A percentile compares a stretch with the other conserved stretches of the same genome.
Conservation (phyloP, 495 filamentous ascomycete genomes). For the Podospora fimiseda region DNA sequence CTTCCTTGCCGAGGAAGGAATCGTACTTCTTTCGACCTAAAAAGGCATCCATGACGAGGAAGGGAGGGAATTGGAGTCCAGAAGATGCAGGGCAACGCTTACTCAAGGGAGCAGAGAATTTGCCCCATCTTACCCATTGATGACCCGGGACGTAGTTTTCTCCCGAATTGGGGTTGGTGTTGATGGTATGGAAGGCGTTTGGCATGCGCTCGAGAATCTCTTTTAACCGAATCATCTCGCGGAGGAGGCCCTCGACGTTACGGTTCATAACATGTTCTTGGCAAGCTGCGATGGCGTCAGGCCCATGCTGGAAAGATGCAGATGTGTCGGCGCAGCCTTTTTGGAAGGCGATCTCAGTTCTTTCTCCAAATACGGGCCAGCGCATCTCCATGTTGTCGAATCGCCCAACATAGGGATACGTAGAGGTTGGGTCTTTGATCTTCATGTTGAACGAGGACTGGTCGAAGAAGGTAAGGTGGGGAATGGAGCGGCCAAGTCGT, state of each 20-base stretch:
- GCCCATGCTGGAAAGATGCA: conserved; percentile 40
- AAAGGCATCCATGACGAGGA: conserved; percentile 49
- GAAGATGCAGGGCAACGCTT: conserved; percentile 48
- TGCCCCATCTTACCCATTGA: conserved; percentile 40
- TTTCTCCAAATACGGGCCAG: conserved; percentile 48
- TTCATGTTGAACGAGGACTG: conserved; percentile 48
- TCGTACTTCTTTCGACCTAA: conserved; percentile 44
- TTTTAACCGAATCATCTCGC: conserved; percentile 42
- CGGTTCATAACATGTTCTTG: conserved; percentile 48
- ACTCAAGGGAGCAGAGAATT: conserved; percentile 43
- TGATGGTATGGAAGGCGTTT: conserved; percentile 47
- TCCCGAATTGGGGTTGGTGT: conserved; percentile 44
- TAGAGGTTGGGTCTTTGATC: conserved; percentile 39
- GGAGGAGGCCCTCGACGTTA: conserved; percentile 42
- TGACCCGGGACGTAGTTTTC: conserved; percentile 40
- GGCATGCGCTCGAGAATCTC: conserved; percentile 47
- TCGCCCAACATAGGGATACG: conserved; percentile 40
- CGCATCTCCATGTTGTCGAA: conserved; percentile 47
- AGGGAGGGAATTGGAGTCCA: conserved; percentile 43
- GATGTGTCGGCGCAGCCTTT: conserved; percentile 39
- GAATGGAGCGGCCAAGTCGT: conserved; percentile 41
- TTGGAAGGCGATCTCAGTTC: conserved; percentile 43
- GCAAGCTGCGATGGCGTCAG: conserved; percentile 41
- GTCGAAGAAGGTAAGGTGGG: conserved; percentile 46
- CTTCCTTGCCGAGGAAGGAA: conserved; percentile 44